Conservation (phyloP, 2,329 filamentous ascomycete genomes). For the Calonectria honghensis region DNA sequence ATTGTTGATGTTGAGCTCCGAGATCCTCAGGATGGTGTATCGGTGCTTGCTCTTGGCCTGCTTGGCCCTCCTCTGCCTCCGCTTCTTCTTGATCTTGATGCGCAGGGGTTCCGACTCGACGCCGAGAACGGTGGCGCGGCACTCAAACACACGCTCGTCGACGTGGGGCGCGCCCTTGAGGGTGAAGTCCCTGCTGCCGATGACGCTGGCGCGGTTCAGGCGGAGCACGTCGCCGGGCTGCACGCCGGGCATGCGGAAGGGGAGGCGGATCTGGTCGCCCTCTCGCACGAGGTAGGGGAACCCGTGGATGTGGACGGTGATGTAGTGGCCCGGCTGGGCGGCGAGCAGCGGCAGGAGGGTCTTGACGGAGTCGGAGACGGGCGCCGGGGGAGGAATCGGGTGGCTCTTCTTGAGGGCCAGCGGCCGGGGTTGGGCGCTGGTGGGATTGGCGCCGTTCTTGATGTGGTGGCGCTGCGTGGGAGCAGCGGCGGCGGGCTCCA, state of each 20-base stretch:
- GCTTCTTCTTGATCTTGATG: slow-evolving; percentile 87
- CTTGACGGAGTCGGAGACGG: slow-evolving; percentile 74
- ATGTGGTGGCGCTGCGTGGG: slow-evolving; percentile 55
- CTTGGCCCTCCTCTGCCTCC: slow-evolving; percentile 83
- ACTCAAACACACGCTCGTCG: slow-evolving; percentile 89
- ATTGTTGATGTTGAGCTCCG: slow-evolving; percentile 82
- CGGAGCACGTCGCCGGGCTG: slow-evolving; percentile 89
- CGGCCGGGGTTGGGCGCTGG: slow-evolving; percentile 57
- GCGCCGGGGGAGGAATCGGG: slow-evolving; percentile 58
- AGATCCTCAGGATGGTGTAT: slow-evolving; percentile 90
- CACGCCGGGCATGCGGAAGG: slow-evolving; percentile 86
- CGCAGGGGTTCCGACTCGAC: slow-evolving; percentile 87
- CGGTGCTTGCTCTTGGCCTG: slow-evolving; percentile 91
- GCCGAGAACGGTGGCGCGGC: slow-evolving; percentile 88
- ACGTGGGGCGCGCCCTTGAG: slow-evolving; percentile 88
- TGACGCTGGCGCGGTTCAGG: slow-evolving; percentile 86
- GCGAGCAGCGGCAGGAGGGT: slow-evolving; percentile 81
- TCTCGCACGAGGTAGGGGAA: slow-evolving; percentile 86
- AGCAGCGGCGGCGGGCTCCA: slow-evolving; percentile 61
- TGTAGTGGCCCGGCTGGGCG: slow-evolving; percentile 85
- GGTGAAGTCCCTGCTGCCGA: slow-evolving; percentile 94
- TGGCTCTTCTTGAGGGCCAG: slow-evolving; percentile 65
- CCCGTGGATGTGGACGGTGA: slow-evolving; percentile 86
- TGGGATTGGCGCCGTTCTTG: slow-evolving; percentile 64
- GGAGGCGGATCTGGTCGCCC: slow-evolving; percentile 85